phyloP scores from a whole-genome alignment of 2,329 filamentous ascomycete genomes.

The Apiospora sp. region DNA sequence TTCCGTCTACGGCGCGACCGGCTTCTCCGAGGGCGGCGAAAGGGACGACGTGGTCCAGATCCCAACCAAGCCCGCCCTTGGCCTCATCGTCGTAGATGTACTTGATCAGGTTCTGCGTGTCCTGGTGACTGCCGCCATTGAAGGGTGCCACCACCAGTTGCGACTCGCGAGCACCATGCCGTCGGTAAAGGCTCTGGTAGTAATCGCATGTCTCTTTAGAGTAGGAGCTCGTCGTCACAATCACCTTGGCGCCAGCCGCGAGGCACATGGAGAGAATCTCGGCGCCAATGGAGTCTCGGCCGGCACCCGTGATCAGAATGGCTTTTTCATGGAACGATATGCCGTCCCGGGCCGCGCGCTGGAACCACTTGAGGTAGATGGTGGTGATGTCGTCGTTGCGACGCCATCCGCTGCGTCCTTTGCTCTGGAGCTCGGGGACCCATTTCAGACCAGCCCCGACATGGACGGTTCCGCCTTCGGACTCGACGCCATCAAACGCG shows the following conservation, averaged over 20 bases:
- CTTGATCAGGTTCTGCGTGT: slow-evolving; percentile 45
- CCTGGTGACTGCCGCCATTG: slow-evolving; percentile 50
- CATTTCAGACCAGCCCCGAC: slow-evolving; percentile 22
- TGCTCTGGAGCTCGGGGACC: slow-evolving; percentile 27
- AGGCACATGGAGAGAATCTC: slow-evolving; percentile 44
- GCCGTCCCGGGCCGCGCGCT: slow-evolving; percentile 27
- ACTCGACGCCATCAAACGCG: background rate
- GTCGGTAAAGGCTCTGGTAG: slow-evolving; percentile 46
- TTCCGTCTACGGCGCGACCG: slow-evolving; percentile 44
- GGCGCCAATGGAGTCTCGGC: slow-evolving; percentile 45
- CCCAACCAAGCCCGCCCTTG: slow-evolving; percentile 40
- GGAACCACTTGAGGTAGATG: slow-evolving; percentile 28
- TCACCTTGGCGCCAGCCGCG: slow-evolving; percentile 45
- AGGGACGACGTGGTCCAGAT: slow-evolving; percentile 50
- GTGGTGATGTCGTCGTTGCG: slow-evolving; percentile 28
- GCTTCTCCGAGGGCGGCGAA: slow-evolving; percentile 51
- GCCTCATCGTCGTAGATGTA: slow-evolving; percentile 43
- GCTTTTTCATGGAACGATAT: slow-evolving; percentile 41
- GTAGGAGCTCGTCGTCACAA: slow-evolving; percentile 49
- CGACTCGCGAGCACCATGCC: slow-evolving; percentile 43
- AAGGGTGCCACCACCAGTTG: slow-evolving; percentile 47
- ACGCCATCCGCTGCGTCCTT: slow-evolving; percentile 26
- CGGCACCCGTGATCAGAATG: slow-evolving; percentile 47
- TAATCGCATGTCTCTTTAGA: slow-evolving; percentile 39
- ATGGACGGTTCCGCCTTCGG: slow-evolving; percentile 11